These are phyloP conservation scores for Spirogloea muscicola DNA, from an alignment of 139 green algal genomes.

Conservation along the genomic window DNA sequence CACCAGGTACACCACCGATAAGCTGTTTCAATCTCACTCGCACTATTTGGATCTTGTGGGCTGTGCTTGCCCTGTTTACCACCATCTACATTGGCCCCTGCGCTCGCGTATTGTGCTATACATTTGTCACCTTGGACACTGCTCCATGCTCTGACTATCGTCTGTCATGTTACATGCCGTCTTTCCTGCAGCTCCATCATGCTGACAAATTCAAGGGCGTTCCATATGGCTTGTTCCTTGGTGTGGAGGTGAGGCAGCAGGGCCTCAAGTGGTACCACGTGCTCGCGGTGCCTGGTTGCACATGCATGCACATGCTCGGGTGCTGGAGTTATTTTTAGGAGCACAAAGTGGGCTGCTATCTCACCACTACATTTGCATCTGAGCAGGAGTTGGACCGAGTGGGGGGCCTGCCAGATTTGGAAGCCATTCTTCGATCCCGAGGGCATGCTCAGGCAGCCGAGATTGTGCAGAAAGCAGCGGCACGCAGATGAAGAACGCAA, in stretches of 20 bases:
- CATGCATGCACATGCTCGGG: neutral
- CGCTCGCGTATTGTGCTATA: too few relatives aligned
- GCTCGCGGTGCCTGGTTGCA: neutral
- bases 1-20: conserved; percentile 65
- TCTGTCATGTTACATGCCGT: too few relatives aligned
- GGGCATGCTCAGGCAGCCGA: neutral
- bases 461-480: too few relatives aligned
- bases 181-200: conserved; percentile 89
- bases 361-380: neutral
- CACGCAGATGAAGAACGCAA: too few relatives aligned
- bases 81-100: too few relatives aligned
- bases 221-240: conserved; percentile 94
- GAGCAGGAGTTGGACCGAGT: conserved; percentile 35
- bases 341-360: neutral
- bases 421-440: conserved; percentile 15
- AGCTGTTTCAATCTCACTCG: too few relatives aligned
- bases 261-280: neutral
- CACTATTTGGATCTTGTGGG: too few relatives aligned
- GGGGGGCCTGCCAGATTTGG: conserved; percentile 31
- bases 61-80: too few relatives aligned
- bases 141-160: too few relatives aligned
- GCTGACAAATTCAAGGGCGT: conserved; percentile 86
- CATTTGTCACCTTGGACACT: too few relatives aligned
- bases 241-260: conserved; percentile 58
- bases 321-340: conserved; percentile 7